A percentile compares a stretch with the other conserved stretches of the same genome.
Evolutionary conservation across 2,329 filamentous ascomycete genomes (phyloP).

Genomic region (Rhynchosporium agropyri): DNA sequence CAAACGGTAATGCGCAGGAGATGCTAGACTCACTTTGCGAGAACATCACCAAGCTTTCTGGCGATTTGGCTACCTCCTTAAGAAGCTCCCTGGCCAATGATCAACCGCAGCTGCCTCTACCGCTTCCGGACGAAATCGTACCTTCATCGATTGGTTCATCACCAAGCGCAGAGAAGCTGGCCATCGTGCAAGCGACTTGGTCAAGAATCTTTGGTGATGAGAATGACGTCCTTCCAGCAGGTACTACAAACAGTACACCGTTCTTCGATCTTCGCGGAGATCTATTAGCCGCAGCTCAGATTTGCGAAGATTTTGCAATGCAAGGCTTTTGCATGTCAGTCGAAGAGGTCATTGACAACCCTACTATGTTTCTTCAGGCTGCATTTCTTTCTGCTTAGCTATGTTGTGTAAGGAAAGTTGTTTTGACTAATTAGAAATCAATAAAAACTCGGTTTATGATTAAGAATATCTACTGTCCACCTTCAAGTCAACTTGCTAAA

Average conservation of each 20-base stretch:
- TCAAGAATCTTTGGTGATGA: not conserved
- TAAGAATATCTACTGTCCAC: too few relatives aligned
- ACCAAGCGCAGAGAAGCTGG: not conserved
- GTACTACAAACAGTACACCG: constrained; percentile 2
- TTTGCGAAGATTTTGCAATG: not conserved
- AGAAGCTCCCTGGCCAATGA: not conserved
- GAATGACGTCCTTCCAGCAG: not conserved
- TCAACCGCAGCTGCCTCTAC: not conserved
- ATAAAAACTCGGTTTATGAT: too few relatives aligned
- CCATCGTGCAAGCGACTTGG: constrained; percentile 14
- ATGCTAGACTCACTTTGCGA: constrained; percentile 12
- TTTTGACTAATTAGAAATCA: too few relatives aligned
- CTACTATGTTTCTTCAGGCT: constrained; percentile 3
- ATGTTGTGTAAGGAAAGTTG: not conserved
- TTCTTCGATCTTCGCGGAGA: constrained; percentile 17
- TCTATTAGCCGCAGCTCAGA: constrained; percentile 10
- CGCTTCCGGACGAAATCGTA: not conserved
- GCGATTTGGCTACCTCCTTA: not conserved
- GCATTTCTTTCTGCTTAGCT: not conserved
- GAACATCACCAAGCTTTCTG: constrained; percentile 1
- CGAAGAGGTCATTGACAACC: constrained; percentile 17
- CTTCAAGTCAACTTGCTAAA: too few relatives aligned
- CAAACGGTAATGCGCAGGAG: not conserved
- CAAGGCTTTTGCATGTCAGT: constrained; percentile 6
- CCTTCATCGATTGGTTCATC: not conserved